Percentiles rank a stretch among this genome's conserved stretches.
phyloP scores from a whole-genome alignment of 1,139 yeast genomes.

The Meyerozyma guilliermondii region DNA sequence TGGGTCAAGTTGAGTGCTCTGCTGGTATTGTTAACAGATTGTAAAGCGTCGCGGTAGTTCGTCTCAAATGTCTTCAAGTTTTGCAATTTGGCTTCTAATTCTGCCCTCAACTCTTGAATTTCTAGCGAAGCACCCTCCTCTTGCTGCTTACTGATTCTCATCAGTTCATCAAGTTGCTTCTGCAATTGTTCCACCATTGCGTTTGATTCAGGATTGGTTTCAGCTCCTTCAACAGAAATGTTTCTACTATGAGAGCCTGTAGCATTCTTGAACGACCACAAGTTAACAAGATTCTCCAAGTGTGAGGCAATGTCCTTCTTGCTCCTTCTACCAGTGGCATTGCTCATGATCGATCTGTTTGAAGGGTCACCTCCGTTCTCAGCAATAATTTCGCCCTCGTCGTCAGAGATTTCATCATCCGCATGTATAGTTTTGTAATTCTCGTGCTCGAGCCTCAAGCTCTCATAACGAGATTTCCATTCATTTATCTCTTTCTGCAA shows the following conservation, averaged over 20 bases:
- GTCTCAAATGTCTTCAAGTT: conserved; percentile 40
- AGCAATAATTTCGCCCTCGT: conserved; percentile 15
- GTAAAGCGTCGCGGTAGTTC: conserved; percentile 66
- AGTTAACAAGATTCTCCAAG: conserved; percentile 32
- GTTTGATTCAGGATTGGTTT: conserved; percentile 9
- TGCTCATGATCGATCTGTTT: conserved; percentile 24
- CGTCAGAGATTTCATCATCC: conserved; percentile 30
- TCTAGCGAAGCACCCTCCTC: conserved; percentile 29
- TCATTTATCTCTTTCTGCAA: conserved; percentile 44
- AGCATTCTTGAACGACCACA: conserved; percentile 24
- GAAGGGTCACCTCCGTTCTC: conserved; percentile 8
- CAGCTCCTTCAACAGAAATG: conserved; percentile 6
- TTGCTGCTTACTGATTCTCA: conserved; percentile 34
- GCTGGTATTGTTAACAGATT: conserved; percentile 69
- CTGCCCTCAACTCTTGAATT: conserved; percentile 31
- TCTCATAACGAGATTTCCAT: conserved; percentile 42
- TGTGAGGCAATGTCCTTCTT: conserved; percentile 35
- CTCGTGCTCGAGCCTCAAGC: conserved; percentile 41
- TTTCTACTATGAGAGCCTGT: conserved; percentile 8
- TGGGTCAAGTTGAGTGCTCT: conserved; percentile 72
- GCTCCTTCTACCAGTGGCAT: conserved; percentile 19
- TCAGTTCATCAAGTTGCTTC: conserved; percentile 43
- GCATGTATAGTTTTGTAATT: conserved; percentile 35
- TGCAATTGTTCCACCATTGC: conserved; percentile 38
- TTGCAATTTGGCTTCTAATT: conserved; percentile 24